These are phyloP conservation scores for Apiotrichum gracile DNA, from an alignment of 1,284 basidiomycete species.

Conservation along the genomic window DNA sequence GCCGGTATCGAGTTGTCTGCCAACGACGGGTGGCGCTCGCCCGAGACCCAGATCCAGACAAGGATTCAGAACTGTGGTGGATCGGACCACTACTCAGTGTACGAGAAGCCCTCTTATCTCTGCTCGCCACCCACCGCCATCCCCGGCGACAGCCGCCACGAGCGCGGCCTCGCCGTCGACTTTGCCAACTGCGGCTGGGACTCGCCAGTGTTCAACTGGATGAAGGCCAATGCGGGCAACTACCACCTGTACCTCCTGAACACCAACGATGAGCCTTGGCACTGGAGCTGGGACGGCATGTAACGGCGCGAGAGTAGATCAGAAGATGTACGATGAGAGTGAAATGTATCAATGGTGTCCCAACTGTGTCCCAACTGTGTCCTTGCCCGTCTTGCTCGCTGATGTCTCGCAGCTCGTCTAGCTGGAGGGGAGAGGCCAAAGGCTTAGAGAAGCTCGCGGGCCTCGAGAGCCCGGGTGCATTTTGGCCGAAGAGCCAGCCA, in stretches of 20 bases:
- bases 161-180: conserved; percentile 10
- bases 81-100: neutral
- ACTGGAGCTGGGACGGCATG: conserved; percentile 8
- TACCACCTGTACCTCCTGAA: conserved; percentile 1
- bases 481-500: too few relatives aligned
- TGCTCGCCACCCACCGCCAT: conserved; percentile 1
- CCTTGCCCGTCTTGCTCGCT: too few relatives aligned
- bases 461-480: too few relatives aligned
- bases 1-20: neutral
- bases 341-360: too few relatives aligned
- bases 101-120: neutral
- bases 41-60: neutral
- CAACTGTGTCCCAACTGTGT: too few relatives aligned
- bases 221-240: neutral
- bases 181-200: neutral
- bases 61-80: conserved; percentile 5
- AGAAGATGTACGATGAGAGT: too few relatives aligned
- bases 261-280: neutral
- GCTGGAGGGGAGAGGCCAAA: too few relatives aligned
- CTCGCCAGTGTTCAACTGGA: neutral
- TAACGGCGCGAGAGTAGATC: too few relatives aligned
- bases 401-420: too few relatives aligned
- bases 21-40: conserved; percentile 3
- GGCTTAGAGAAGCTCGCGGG: too few relatives aligned
- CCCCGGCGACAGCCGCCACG: conserved; percentile 3